Conservation (phyloP, 495 filamentous ascomycete genomes). For the Entonaema liquescens region DNA sequence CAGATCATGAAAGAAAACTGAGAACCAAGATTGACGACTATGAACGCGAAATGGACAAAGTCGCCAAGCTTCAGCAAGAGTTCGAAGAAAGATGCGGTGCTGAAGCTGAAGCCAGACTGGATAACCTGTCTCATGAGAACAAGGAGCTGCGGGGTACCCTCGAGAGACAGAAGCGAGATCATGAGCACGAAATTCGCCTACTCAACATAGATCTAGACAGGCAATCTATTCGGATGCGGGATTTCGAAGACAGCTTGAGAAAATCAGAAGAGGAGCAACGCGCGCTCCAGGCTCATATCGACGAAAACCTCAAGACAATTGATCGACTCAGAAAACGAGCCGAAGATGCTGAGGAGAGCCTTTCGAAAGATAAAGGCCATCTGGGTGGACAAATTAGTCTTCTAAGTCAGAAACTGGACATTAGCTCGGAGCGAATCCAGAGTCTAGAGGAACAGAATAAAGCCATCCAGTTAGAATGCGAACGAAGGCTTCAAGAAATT, state of each 20-base stretch:
- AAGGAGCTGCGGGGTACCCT: constrained; percentile 40
- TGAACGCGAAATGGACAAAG: constrained; percentile 45
- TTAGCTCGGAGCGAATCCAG: constrained; percentile 50
- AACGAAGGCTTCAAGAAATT: constrained; percentile 49
- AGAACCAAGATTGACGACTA: constrained; percentile 49
- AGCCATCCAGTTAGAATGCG: constrained; percentile 60
- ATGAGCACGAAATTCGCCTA: constrained; percentile 40
- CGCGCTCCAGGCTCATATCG: constrained; percentile 39
- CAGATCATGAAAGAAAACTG: constrained; percentile 41
- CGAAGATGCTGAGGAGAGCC: constrained; percentile 45
- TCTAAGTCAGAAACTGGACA: constrained; percentile 42
- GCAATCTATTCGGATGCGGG: constrained; percentile 29
- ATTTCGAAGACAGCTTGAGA: constrained; percentile 34
- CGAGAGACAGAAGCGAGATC: constrained; percentile 45
- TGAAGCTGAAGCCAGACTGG: constrained; percentile 42
- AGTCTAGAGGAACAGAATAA: constrained; percentile 74
- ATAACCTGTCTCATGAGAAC: constrained; percentile 43
- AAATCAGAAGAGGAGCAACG: constrained; percentile 32
- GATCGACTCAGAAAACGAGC: constrained; percentile 45
- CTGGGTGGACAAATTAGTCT: constrained; percentile 46
- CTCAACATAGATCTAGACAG: constrained; percentile 37
- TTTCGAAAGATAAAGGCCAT: constrained; percentile 47
- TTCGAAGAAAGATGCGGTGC: constrained; percentile 43
- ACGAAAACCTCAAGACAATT: constrained; percentile 44
- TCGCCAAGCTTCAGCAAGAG: constrained; percentile 44